Evolutionary conservation across 2,329 filamentous ascomycete genomes (phyloP).

Genomic region (Didymella segeticola): DNA sequence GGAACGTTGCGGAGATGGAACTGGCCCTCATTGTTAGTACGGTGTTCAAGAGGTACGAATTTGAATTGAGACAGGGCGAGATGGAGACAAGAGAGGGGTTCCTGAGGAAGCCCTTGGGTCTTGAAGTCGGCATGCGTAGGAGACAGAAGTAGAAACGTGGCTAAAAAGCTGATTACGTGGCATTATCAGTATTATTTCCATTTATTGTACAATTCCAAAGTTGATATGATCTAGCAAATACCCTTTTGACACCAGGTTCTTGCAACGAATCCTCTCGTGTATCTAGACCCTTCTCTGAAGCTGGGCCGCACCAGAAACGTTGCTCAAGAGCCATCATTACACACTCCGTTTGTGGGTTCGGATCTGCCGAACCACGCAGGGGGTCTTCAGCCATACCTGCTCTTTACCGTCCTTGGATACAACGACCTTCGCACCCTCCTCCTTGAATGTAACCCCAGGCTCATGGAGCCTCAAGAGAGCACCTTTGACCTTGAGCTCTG

Average conservation of each 20-base stretch:
- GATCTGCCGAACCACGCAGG: conserved; percentile 3
- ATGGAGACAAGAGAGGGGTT: conserved; percentile 84
- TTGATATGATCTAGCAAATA: too few species aligned
- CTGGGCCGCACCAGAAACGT: too few species aligned
- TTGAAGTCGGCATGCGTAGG: conserved; percentile 69
- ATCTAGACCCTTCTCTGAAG: too few species aligned
- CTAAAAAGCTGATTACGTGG: neutral
- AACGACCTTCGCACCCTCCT: conserved; percentile 5
- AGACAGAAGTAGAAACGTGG: conserved; percentile 37
- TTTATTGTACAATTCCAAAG: too few species aligned
- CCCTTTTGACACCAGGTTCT: too few species aligned
- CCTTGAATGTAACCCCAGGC: neutral
- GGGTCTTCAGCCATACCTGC: conserved; percentile 11
- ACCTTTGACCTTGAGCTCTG: neutral
- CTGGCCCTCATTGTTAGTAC: conserved; percentile 78
- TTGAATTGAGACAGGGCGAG: conserved; percentile 60
- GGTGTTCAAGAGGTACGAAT: conserved; percentile 67
- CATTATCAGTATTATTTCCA: neutral
- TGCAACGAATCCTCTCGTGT: too few species aligned
- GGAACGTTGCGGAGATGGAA: conserved; percentile 90
- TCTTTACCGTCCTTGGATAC: neutral
- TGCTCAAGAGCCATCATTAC: neutral
- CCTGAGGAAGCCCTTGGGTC: conserved; percentile 75
- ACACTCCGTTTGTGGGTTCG: neutral
- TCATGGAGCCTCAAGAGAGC: neutral